Conservation (phyloP, 768 basidiomycete genomes). For the Hortiboletus campestris region DNA sequence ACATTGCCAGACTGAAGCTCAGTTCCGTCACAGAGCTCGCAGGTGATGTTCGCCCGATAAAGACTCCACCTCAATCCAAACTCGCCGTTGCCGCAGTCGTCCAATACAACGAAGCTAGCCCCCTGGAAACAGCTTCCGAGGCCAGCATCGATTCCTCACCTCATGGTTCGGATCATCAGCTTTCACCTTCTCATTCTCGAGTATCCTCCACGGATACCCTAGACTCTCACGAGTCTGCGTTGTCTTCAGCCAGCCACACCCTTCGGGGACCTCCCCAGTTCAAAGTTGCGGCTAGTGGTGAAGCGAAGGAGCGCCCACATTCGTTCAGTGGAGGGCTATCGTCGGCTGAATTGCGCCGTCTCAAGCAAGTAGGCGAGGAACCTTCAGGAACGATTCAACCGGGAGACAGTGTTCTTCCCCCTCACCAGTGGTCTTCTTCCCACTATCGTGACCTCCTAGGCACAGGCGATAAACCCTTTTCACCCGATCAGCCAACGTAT, state of each 20-base stretch:
- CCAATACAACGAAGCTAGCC: conserved; percentile 64
- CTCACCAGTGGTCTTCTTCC: conserved; percentile 51
- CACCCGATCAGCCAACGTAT: conserved; percentile 50
- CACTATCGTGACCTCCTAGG: conserved; percentile 47
- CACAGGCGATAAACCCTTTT: conserved; percentile 41
- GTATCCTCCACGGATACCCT: conserved; percentile 82
- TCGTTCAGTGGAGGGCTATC: conserved; percentile 81
- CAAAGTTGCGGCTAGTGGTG: conserved; percentile 50
- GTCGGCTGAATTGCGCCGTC: conserved; percentile 67
- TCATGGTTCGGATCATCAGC: conserved; percentile 62
- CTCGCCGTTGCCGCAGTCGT: conserved; percentile 48
- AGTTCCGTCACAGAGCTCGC: conserved; percentile 49
- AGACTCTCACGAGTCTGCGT: conserved; percentile 53
- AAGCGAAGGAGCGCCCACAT: conserved; percentile 75
- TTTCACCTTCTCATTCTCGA: conserved; percentile 70
- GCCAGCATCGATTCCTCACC: conserved; percentile 75
- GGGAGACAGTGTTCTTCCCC: conserved; percentile 38
- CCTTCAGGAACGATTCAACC: conserved; percentile 30
- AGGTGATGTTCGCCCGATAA: conserved; percentile 55
- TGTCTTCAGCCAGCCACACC: conserved; percentile 54
- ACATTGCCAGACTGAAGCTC: conserved; percentile 71
- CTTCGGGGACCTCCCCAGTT: conserved; percentile 53
- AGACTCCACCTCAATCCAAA: conserved; percentile 68
- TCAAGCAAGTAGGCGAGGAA: conserved; percentile 64
- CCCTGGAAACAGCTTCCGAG: conserved; percentile 69